phyloP scores from a whole-genome alignment of 306 rosid species.

The Gleditsia sinensis region DNA sequence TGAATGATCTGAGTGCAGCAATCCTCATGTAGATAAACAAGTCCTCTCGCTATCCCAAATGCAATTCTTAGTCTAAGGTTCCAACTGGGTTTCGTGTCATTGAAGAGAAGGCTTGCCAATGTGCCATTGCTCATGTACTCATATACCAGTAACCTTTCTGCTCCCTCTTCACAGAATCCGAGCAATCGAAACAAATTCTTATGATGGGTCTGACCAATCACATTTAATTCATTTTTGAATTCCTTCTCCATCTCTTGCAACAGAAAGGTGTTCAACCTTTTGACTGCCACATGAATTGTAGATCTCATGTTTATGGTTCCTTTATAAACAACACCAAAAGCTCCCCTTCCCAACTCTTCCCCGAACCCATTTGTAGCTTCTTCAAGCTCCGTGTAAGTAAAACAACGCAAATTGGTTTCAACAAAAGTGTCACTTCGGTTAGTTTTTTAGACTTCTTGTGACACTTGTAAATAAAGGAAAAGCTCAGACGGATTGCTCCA shows the following conservation, averaged over 20 bases:
- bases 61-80: conserved; percentile 37
- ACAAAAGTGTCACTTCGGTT: neutral
- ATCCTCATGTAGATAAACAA: conserved; percentile 45
- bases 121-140: conserved; percentile 51
- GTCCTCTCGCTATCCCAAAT: conserved; percentile 41
- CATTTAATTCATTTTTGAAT: conserved; percentile 46
- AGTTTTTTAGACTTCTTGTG: conserved; percentile 14
- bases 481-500: conserved; percentile 24
- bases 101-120: conserved; percentile 40
- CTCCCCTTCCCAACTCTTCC: conserved; percentile 37
- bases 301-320: conserved; percentile 31
- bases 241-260: conserved; percentile 46
- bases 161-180: conserved; percentile 38
- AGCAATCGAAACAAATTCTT: conserved; percentile 44
- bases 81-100: conserved; percentile 40
- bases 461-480: conserved; percentile 3
- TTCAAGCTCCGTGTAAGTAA: conserved; percentile 41
- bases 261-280: conserved; percentile 41
- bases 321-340: conserved; percentile 48
- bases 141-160: conserved; percentile 38
- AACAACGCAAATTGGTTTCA: conserved; percentile 39
- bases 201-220: conserved; percentile 46
- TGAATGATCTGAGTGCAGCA: conserved; percentile 44
- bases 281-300: conserved; percentile 40
- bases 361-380: conserved; percentile 43